Evolutionary conservation across 345 rosid genomes (phyloP), one percentile per base, ranked within the genome.

Genomic region (Mercurialis annua): DNA sequence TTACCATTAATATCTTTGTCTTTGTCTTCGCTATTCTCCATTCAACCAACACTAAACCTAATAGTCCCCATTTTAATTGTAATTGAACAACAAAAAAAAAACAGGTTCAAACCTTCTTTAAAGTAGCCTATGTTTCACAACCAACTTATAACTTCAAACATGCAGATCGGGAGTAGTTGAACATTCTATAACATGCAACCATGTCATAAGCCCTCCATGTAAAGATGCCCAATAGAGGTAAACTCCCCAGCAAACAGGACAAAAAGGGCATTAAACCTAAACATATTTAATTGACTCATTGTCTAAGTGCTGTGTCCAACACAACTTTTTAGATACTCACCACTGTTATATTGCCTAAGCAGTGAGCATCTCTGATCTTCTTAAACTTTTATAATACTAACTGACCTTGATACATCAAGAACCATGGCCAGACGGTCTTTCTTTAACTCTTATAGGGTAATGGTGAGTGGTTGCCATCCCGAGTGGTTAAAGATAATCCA

Each of bases 391-490:
- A 50, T 20, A 12, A 23, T 31, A 46, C 65, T 73, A 66, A 21
- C 64, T 24, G 64, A 55, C 65, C 49, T 64, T 61, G 56, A 64
- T 33, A 34, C 29, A 62, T 80, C 78, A 73, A 62, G 54, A 65
- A 51, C 60, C 69, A 36, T 63, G 59, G 40, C 18, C 59, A 27
- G 70, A 49, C 82, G 23, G 57, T 34, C 64, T 78, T 78, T 42
- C 64, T 49, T 65, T 71, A 72, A 52, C 68, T 33, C 54, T 49
- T 57, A n/a, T 65, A 71, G 54, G 36, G 54, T 48, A 56, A 51
- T 46, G 38, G 38, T 34, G 42, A 69, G 17, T 6, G 77, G 77
- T 34, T 63, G 56, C 77, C 77, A 74, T 57, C 77, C 77, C 1
- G 69, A 68, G 1, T 38, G 65, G 51, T 58, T 40, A 21, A 27